Evolutionary conservation across 1,284 basidiomycete species (phyloP), one percentile per base, ranked within the genome.

Genomic region (Moesziomyces parantarcticus): DNA sequence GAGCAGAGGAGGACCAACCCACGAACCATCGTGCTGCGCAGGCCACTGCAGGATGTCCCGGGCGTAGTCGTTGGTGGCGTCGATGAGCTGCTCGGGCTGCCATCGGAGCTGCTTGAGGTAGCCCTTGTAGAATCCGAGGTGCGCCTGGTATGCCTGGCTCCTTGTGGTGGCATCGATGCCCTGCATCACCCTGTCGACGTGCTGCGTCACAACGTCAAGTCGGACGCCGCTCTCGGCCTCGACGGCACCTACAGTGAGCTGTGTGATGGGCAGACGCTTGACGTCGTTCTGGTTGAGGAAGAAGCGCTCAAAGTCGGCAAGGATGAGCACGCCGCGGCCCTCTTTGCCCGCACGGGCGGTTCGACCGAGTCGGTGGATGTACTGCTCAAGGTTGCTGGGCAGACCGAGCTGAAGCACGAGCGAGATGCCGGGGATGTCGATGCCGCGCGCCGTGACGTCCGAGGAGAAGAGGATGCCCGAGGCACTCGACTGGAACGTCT

Each of bases 391-490:
- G 36, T 46, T 65, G 50, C 49, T 60, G 5, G 77, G 77, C 21
- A 76, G 50, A 76, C 78, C 89, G 34, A 88, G 83, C 81, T 91
- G 90, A 13, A 90, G 77, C 45, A 91, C 87, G 3, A 87, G 84
- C 0, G 88, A 88, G 21, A 85, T 80, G 22, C 69, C 68, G 13
- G 77, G 76, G 40, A 81, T 73, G 39, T 80, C 77, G 59, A 97
- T 90, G 21, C 93, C 93, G 58, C 93, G 89, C 11, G 94, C 93
- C 13, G 92, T 94, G 2, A 97, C 91, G 77, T 97, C 94, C 0
- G 92, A 94, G 1, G 91, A 92, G 75, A 97, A 87, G 62, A 97
- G 88, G 25, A 97, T 86, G 1, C 86, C 90, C 0, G 82, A 85
- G 23, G 76, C 80, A 0, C 87, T 86, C 7, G 83, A 81, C 51